phyloP scores from a whole-genome alignment of 1,284 basidiomycete genomes.

The Marasmius tenuissimus region DNA sequence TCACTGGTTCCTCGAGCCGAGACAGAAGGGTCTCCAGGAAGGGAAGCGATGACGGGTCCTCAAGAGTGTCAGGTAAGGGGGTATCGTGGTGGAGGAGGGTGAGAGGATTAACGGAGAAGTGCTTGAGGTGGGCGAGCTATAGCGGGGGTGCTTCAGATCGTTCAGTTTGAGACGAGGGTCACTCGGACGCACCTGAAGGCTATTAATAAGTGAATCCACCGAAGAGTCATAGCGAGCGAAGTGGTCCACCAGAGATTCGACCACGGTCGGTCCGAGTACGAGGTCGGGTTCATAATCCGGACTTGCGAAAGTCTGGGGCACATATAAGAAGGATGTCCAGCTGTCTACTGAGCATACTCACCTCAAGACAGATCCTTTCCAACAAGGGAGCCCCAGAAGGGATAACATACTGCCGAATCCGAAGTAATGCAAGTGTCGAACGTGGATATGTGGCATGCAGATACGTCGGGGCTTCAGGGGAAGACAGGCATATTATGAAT shows the following conservation, averaged over 20 bases:
- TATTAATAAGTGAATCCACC: constrained; percentile 52
- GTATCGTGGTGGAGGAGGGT: constrained; percentile 41
- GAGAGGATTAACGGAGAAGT: constrained; percentile 60
- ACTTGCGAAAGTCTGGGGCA: constrained; percentile 62
- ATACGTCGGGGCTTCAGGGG: constrained; percentile 57
- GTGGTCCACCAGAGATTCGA: constrained; percentile 58
- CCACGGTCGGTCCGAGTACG: constrained; percentile 55
- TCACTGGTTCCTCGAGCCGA: constrained; percentile 27
- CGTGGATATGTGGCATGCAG: constrained; percentile 58
- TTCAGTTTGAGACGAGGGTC: not conserved
- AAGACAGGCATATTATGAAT: constrained; percentile 58
- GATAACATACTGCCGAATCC: constrained; percentile 47
- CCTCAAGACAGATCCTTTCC: constrained; percentile 51
- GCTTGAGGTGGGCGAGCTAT: constrained; percentile 65
- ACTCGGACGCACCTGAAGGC: constrained; percentile 51
- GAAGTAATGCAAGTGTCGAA: constrained; percentile 56
- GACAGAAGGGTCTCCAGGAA: constrained; percentile 44
- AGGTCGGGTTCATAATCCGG: constrained; percentile 56
- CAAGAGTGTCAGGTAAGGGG: constrained; percentile 19
- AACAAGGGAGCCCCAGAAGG: constrained; percentile 47
- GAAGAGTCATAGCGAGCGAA: constrained; percentile 54
- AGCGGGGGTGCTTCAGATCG: not conserved
- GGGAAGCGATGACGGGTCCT: constrained; percentile 26
- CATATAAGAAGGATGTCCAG: not conserved
- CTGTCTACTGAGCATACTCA: constrained; percentile 20